These are phyloP conservation scores for Pulveroboletus ravenelii DNA, from an alignment of 768 basidiomycete genomes.

Conservation along the genomic window DNA sequence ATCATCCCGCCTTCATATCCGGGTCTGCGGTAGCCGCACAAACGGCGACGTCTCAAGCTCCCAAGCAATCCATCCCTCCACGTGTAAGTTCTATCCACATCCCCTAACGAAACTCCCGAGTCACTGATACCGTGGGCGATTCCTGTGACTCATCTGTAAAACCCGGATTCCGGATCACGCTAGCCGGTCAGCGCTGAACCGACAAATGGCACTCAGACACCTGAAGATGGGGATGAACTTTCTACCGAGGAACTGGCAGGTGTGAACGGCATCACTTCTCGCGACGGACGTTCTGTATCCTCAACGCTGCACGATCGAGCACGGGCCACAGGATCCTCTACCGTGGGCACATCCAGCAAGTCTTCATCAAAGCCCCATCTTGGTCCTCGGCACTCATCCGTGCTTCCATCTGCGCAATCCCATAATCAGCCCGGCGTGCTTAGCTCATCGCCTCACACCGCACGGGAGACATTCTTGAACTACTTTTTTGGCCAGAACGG, in stretches of 20 bases:
- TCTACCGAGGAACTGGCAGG: constrained; percentile 52
- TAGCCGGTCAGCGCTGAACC: constrained; percentile 66
- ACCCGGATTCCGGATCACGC: background rate
- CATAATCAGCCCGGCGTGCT: constrained; percentile 31
- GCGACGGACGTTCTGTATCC: constrained; percentile 67
- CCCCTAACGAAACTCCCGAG: constrained; percentile 3
- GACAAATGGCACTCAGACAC: constrained; percentile 45
- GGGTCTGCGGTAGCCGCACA: constrained; percentile 65
- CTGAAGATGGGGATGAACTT: constrained; percentile 63
- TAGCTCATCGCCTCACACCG: constrained; percentile 45
- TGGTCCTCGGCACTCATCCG: constrained; percentile 33
- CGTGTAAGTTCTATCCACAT: constrained; percentile 42
- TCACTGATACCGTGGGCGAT: constrained; percentile 13
- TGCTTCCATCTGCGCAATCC: constrained; percentile 29
- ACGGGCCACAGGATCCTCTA: constrained; percentile 40
- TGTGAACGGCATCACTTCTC: constrained; percentile 50
- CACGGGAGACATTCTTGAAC: constrained; percentile 90
- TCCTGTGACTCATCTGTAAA: constrained; percentile 11
- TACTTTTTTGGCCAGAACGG: constrained; percentile 97
- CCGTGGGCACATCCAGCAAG: constrained; percentile 24
- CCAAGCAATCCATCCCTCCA: constrained; percentile 42
- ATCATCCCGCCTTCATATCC: constrained; percentile 91
- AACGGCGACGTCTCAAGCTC: constrained; percentile 37
- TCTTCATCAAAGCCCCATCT: constrained; percentile 26
- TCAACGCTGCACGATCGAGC: constrained; percentile 73